Evolutionary conservation across 331 rosid genomes (phyloP).

Genomic region (Spiraea crenata): DNA sequence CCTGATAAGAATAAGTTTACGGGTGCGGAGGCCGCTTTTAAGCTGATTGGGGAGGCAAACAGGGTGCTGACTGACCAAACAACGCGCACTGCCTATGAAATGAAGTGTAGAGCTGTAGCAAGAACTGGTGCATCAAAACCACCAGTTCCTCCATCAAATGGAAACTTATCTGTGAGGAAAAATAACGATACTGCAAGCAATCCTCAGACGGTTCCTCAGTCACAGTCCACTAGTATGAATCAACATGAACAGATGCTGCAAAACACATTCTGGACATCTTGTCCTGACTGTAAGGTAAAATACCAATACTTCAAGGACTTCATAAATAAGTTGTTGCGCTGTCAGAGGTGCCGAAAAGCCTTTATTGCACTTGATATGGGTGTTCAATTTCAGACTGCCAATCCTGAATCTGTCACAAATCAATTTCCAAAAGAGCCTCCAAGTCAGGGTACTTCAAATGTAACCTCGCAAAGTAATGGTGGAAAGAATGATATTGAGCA

Average conservation of each 20-base stretch:
- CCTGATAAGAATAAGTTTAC: conserved; percentile 86
- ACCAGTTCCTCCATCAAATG: conserved; percentile 38
- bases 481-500: conserved; percentile 8
- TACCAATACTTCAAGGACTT: conserved; percentile 49
- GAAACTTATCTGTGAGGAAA: conserved; percentile 22
- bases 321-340: conserved; percentile 37
- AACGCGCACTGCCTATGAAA: conserved; percentile 50
- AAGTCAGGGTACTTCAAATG: conserved; percentile 38
- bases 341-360: conserved; percentile 51
- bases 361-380: conserved; percentile 53
- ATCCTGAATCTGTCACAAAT: conserved; percentile 29
- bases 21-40: conserved; percentile 97
- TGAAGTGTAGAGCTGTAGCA: conserved; percentile 26
- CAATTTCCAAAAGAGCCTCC: conserved; percentile 32
- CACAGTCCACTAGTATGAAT: conserved; percentile 31
- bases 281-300: conserved; percentile 51
- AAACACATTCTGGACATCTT: conserved; percentile 74
- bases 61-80: conserved; percentile 58
- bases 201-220: conserved; percentile 29
- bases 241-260: conserved; percentile 30
- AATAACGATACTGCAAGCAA: conserved; percentile 25
- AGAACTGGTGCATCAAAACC: conserved; percentile 37
- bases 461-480: conserved; percentile 34
- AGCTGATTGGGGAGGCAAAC: conserved; percentile 81
- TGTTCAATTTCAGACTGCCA: conserved; percentile 19